phyloP scores from a whole-genome alignment of 371 early-diverging fungal species.

The Smittium culicis region DNA sequence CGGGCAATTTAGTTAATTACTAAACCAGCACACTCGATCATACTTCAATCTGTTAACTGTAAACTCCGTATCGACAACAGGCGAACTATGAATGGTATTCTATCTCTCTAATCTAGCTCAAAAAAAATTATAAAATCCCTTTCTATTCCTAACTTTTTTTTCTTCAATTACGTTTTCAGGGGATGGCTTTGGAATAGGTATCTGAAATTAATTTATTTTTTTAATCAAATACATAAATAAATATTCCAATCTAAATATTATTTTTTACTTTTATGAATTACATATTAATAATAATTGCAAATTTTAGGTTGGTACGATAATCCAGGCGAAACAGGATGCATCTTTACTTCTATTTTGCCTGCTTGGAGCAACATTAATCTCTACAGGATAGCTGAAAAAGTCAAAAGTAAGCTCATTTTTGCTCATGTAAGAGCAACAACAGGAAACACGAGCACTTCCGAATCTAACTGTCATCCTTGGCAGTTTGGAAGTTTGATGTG shows the following conservation, averaged over 20 bases:
- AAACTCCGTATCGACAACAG: constrained; percentile 47
- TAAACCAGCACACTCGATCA: constrained; percentile 68
- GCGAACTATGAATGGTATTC: constrained; percentile 53
- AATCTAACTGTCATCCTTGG: constrained; percentile 53
- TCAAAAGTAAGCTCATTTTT: constrained; percentile 61
- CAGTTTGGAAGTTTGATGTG: constrained; percentile 65
- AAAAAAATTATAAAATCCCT: no score
- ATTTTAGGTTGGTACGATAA: constrained; percentile 57
- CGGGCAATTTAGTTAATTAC: constrained; percentile 43
- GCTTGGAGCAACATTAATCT: constrained; percentile 79
- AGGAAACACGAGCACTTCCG: constrained; percentile 56
- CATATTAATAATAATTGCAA: no score
- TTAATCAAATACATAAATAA: neutral
- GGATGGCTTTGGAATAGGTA: constrained; percentile 70
- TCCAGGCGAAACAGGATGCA: constrained; percentile 37
- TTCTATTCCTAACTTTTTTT: no score
- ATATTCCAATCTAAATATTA: neutral
- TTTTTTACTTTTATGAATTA: neutral
- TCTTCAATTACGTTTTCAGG: no score
- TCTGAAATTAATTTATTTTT: constrained; percentile 18
- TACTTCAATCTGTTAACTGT: constrained; percentile 65
- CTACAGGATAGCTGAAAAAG: constrained; percentile 61
- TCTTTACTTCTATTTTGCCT: constrained; percentile 72
- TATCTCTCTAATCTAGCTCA: no score
- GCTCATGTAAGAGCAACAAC: constrained; percentile 77